Base-by-base conservation (phyloP, 345 rosid genomes). In the Populus nigra region DNA sequence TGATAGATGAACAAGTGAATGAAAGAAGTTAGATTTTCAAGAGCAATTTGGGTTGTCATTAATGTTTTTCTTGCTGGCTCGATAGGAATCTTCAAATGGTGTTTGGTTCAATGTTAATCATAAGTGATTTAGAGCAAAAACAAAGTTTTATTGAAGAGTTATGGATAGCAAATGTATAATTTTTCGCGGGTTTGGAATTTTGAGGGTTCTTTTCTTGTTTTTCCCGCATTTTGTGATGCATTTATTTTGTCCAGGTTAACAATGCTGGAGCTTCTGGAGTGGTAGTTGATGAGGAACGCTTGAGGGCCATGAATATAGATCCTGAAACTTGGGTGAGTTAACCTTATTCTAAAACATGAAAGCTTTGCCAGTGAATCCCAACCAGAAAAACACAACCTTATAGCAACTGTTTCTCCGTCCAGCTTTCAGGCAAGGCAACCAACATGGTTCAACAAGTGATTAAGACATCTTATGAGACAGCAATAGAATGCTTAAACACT, bases 251-350 rank as follows among this genome's bases (percentile, higher is more conserved):
- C 74, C 86, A 84, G 86, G 92, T 87, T 17, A 85, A 85, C 68
- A 90, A 88, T 73, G 91, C 89, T 16, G 91, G 85, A 72, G 82
- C 79, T 45, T 77, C 76, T 7, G 89, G 87, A 10, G 87, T 76
- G 18, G 74, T 74, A 4, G 84, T 76, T 47, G 86, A 86, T 47
- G 88, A 73, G 73, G 86, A 86, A 33, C 75, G 35, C 68, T 80
- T 86, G 5, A 86, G 66, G 84, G 88, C 87, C 23, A 23, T 87
- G 69, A 82, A 87, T 33, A 84, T 89, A 77, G 86, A 85, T 61
- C 74, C 89, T 16, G 68, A 80, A 69, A 68, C 80, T 41, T 86
- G 89, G 88, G 89, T 85, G 81, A 77, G 79, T 76, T 8, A 47
- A 11, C 23, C 22, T 4, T 2, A 17, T 25, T n/a, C 39, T n/a